Evolutionary conservation across 23 red algal genomes (phyloP).

Genomic region (Gracilariopsis chorda): DNA sequence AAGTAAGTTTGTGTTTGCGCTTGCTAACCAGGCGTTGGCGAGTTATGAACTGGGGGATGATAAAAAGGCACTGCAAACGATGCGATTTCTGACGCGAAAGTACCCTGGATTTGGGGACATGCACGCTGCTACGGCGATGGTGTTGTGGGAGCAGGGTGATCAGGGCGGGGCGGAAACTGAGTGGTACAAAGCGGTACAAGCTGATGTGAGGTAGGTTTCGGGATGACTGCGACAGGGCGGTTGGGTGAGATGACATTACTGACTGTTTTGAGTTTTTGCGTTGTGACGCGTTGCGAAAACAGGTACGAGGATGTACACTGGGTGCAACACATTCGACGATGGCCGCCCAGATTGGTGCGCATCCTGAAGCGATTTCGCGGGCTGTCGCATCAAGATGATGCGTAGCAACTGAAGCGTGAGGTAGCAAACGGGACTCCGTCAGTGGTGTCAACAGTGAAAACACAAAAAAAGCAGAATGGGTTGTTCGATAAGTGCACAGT

Average conservation of each 20-base stretch:
- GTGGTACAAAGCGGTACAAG: constrained; percentile 25
- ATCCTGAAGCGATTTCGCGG: background rate
- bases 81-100: constrained; percentile 50
- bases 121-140: constrained; percentile 66
- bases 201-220: constrained; percentile 24
- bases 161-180: constrained; percentile 24
- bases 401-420: too few relatives aligned
- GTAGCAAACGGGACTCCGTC: too few relatives aligned
- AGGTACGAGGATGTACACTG: constrained; percentile 44
- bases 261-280: background rate
- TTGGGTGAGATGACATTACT: too few relatives aligned
- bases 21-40: constrained; percentile 76
- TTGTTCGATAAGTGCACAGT: too few relatives aligned
- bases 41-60: constrained; percentile 32
- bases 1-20: constrained; percentile 54
- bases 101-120: constrained; percentile 73
- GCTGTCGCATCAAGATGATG: too few relatives aligned
- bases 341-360: constrained; percentile 46
- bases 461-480: too few relatives aligned
- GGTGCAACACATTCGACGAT: constrained; percentile 50
- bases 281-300: background rate
- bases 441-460: too few relatives aligned
- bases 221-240: too few relatives aligned
- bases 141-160: constrained; percentile 46
- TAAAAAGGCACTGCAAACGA: constrained; percentile 17